phyloP scores from a whole-genome alignment of 2,329 filamentous ascomycete genomes.

The Hypoxylon sp. region DNA sequence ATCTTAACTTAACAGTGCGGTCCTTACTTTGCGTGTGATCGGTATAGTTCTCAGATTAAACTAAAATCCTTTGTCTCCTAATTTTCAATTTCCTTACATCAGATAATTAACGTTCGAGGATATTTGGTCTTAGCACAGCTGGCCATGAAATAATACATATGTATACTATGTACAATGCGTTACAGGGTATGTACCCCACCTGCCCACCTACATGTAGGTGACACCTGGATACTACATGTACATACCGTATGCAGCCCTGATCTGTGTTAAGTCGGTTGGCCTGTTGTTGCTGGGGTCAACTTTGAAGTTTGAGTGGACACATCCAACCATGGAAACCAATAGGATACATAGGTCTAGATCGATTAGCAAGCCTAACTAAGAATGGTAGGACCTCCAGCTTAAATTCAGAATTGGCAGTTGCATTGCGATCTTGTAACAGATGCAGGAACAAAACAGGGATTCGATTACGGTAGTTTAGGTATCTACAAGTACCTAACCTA shows the following conservation, averaged over 20 bases:
- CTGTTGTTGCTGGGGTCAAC: slow-evolving; percentile 22
- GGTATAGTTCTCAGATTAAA: no score
- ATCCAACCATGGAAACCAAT: neutral
- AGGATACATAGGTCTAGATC: neutral
- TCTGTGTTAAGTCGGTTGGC: neutral
- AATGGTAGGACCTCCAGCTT: slow-evolving; percentile 7
- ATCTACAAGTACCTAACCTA: no score
- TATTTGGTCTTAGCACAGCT: no score
- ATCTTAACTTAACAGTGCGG: neutral
- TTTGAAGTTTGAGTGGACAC: slow-evolving; percentile 9
- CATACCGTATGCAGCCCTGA: no score
- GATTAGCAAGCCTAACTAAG: slow-evolving; percentile 4
- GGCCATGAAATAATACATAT: no score
- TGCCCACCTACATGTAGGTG: neutral
- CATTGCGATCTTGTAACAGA: slow-evolving; percentile 18
- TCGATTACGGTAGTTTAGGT: no score
- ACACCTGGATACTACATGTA: neutral
- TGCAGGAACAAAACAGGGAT: slow-evolving; percentile 28
- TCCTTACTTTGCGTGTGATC: no score
- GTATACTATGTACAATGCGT: no score
- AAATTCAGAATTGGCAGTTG: slow-evolving; percentile 19
- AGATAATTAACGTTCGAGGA: no score
- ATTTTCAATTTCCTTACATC: neutral
- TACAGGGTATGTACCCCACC: no score
- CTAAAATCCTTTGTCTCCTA: no score